Base-by-base conservation (phyloP, 371 early-diverging fungal genomes). In the Rhizomucor pusillus region DNA sequence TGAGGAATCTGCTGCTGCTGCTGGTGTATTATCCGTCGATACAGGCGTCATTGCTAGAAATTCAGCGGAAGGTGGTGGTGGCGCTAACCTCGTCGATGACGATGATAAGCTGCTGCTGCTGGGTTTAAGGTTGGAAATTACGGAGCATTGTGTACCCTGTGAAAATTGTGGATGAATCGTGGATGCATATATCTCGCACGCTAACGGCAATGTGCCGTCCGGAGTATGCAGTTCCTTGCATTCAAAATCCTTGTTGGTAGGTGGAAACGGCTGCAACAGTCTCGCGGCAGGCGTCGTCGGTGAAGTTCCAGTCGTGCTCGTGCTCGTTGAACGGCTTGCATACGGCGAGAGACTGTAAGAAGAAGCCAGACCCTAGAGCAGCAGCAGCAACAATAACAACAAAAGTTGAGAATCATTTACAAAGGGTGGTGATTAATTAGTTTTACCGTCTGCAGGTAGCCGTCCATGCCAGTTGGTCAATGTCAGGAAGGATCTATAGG, bases 201-300 rank as follows among this genome's bases (percentile, higher is more conserved):
- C 60, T 25, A 84, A 62, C 29, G 66, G 69, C 50, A 81, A 84
- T 20, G 59, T 65, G 10, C 85, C 85, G 54, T 84, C 85, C 16
- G 81, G 76, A 14, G 81, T 77, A 41, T 71, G 66, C 55, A 85
- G 75, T 47, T 71, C 67, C 19, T 48, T 63, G 36, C 71, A 68
- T 44, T 59, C 59, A 19, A 77, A 77, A 5, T 74, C 73, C 56
- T 72, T 72, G 56, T 74, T 70, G 22, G 68, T 69, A 1, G 75
- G 71, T 34, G 78, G 78, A 57, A 58, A 67, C 16, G 67, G 70
- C 43, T 45, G 57, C 12, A 58, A 24, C 48, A 61, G 43, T 47
- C 52, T 56, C 29, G 48, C 43, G 23, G 33, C 48, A n/a, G 22
- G 43, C 25, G 50, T 19, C 9, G 57, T 23, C 20, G 44, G 14